Evolutionary conservation across 1,284 basidiomycete species (phyloP), one percentile per base, ranked within the genome.

Genomic region (Trichosporon ovoides): DNA sequence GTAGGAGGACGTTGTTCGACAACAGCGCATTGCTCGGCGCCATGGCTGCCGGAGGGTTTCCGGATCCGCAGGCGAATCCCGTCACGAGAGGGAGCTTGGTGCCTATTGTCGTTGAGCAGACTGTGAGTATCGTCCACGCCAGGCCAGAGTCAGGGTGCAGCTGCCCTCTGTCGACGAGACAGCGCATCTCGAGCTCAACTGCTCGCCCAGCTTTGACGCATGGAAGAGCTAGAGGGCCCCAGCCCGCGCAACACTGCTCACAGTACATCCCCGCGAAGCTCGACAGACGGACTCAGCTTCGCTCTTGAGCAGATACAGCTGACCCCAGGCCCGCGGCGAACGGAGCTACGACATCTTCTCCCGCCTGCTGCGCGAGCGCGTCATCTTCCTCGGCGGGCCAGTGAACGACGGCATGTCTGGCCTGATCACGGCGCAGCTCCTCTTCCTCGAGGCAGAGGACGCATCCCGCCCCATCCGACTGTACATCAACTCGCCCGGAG

Each of bases 341-440:
- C 83, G 92, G 35, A 91, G 89, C 36, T 96, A 94, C 78, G 92
- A 96, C 73, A 94, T 96, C 55, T 96, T 91, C 77, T 95, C 92
- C 28, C 83, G 92, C 28, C 81, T 96, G 53, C 80, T 96, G 53
- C 82, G 89, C 63, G 92, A 96, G 72, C 84, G 93, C 52, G 91
- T 96, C 36, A 88, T 96, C 67, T 95, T 95, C 87, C 81, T 96
- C 66, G 92, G 91, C 24, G 61, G 61, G 3, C 61, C 61, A 19
- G 61, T 63, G 69, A 83, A 84, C 65, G 91, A 95, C 77, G 82
- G 83, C 19, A 87, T 89, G 69, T 87, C 92, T 2, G 87, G 90
- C 2, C 80, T 94, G 55, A 81, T 87, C 37, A 91, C 95, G 7
- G 89, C 92, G 0, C 92, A 95, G 71, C 80, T 96, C 2, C 84